These are phyloP conservation scores for Turritis glabra DNA, from an alignment of 345 rosid species.

Conservation along the genomic window DNA sequence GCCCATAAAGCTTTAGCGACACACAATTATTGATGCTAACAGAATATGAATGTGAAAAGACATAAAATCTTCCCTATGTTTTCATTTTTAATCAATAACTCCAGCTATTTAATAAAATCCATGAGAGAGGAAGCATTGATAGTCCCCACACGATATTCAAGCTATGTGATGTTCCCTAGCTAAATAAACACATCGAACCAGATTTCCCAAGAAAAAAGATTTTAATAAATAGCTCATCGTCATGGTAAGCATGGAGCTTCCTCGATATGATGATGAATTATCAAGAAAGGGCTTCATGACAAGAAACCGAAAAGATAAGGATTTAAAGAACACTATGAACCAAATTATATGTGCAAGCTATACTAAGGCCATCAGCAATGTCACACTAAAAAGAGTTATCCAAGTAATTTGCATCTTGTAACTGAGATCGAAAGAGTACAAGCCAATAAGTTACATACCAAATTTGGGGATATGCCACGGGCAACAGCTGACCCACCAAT, in stretches of 20 bases:
- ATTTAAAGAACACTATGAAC: not conserved
- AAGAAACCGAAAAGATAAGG: not conserved
- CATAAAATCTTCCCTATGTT: not conserved
- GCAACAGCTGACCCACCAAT: constrained; percentile 97
- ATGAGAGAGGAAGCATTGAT: not conserved
- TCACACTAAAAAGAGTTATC: not conserved
- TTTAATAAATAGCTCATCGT: not conserved
- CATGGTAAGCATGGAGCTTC: not conserved
- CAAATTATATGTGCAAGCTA: not conserved
- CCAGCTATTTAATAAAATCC: not conserved
- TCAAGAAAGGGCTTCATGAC: not conserved
- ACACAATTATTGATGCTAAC: not conserved
- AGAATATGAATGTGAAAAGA: not conserved
- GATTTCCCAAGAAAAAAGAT: not conserved
- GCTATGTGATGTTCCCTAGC: not conserved
- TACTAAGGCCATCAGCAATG: not conserved
- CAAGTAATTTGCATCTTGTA: not conserved
- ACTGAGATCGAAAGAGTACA: not conserved
- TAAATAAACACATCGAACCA: not conserved
- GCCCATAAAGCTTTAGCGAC: constrained; percentile 11
- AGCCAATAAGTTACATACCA: constrained; percentile 45
- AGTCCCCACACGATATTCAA: not conserved
- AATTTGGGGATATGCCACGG: constrained; percentile 90
- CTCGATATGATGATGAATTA: not conserved
- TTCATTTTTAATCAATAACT: not conserved